These are phyloP conservation scores for Talaromyces sp. DNA, from an alignment of 2,329 filamentous ascomycete species.

Conservation along the genomic window DNA sequence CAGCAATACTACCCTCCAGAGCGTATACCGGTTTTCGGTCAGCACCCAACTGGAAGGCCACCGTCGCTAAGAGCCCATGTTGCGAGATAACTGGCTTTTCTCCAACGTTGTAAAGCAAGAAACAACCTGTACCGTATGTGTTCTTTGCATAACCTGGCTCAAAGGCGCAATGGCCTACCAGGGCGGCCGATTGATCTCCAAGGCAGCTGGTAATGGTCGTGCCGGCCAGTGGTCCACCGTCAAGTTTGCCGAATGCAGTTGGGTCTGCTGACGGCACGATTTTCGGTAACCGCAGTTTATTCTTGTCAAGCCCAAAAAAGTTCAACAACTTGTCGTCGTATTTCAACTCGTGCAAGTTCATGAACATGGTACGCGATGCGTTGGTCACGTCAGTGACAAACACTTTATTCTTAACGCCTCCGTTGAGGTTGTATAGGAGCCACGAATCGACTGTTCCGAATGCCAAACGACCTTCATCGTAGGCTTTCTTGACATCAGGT, in stretches of 20 bases:
- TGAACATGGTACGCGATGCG: slow-evolving; percentile 89
- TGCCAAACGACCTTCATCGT: slow-evolving; percentile 70
- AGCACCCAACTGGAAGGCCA: slow-evolving; percentile 78
- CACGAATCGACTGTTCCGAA: slow-evolving; percentile 89
- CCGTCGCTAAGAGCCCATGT: slow-evolving; percentile 77
- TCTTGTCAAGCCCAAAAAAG: slow-evolving; percentile 73
- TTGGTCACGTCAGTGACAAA: slow-evolving; percentile 86
- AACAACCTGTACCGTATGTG: slow-evolving; percentile 87
- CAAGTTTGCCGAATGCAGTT: slow-evolving; percentile 67
- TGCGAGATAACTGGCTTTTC: slow-evolving; percentile 79
- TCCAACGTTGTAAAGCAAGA: slow-evolving; percentile 85
- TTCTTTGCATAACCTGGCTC: slow-evolving; percentile 80
- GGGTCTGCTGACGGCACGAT: slow-evolving; percentile 78
- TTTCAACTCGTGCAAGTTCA: slow-evolving; percentile 75
- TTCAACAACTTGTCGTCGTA: slow-evolving; percentile 74
- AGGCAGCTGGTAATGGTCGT: slow-evolving; percentile 76
- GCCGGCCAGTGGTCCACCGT: slow-evolving; percentile 63
- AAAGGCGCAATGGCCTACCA: slow-evolving; percentile 84
- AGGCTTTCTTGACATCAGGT: slow-evolving; percentile 66
- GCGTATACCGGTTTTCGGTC: slow-evolving; percentile 69
- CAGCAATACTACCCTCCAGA: slow-evolving; percentile 78
- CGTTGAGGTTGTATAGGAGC: slow-evolving; percentile 79
- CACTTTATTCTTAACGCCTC: slow-evolving; percentile 62
- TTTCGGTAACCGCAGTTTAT: slow-evolving; percentile 71
- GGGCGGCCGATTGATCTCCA: slow-evolving; percentile 80